phyloP scores from a whole-genome alignment of 768 basidiomycete species.

The Lentinula raphanica region DNA sequence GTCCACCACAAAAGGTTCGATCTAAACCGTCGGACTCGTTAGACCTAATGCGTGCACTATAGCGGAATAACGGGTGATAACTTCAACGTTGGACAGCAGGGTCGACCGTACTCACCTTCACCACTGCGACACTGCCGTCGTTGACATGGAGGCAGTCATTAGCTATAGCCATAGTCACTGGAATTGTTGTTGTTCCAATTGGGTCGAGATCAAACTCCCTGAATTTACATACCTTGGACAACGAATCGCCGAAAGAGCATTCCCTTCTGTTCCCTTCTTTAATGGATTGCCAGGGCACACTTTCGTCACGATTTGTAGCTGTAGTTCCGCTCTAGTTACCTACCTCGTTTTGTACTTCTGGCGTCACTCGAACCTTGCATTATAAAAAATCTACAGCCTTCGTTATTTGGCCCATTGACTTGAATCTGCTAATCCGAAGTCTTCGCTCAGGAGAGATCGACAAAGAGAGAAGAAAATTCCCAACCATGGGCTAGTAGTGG shows the following conservation, averaged over 20 bases:
- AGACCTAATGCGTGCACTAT: background rate
- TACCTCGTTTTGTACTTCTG: background rate
- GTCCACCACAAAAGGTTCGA: background rate
- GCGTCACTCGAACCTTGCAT: background rate
- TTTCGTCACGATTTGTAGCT: background rate
- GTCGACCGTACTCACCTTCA: no score
- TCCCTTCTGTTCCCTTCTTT: background rate
- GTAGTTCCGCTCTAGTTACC: slow-evolving; percentile 1
- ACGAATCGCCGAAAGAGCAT: background rate
- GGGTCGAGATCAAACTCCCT: background rate
- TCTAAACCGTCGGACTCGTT: background rate
- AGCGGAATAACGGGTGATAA: background rate
- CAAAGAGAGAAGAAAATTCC: background rate
- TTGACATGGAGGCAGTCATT: no score
- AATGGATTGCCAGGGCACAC: background rate
- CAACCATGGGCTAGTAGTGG: background rate
- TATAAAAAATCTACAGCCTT: no score
- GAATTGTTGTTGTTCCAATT: no score
- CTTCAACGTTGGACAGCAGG: background rate
- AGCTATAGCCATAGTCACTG: no score
- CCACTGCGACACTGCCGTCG: no score
- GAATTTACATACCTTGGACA: background rate
- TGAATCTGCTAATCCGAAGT: background rate
- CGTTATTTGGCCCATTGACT: background rate
- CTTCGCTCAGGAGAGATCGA: background rate